Conservation (phyloP, 1,284 basidiomycete species). For the Meira miltonrushii region DNA sequence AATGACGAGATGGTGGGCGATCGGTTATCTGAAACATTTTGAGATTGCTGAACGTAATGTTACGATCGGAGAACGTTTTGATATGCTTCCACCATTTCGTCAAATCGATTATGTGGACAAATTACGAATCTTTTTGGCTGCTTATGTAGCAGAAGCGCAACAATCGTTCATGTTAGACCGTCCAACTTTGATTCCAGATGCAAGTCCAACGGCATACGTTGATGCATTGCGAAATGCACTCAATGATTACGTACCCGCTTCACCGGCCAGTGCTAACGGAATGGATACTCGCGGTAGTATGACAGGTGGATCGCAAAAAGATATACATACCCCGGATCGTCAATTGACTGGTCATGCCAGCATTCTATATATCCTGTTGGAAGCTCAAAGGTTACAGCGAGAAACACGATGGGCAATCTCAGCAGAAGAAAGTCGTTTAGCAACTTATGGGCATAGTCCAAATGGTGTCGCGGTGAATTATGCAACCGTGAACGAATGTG, state of each 20-base stretch:
- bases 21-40: slow-evolving; percentile 37
- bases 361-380: slow-evolving; percentile 35
- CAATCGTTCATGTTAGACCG: slow-evolving; percentile 37
- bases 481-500: not conserved
- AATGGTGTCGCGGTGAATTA: not conserved
- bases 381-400: slow-evolving; percentile 26
- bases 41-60: slow-evolving; percentile 28
- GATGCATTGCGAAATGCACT: slow-evolving; percentile 11
- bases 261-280: not conserved
- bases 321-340: slow-evolving; percentile 23
- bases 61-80: slow-evolving; percentile 38
- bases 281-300: not conserved
- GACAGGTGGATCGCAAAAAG: slow-evolving; percentile 16
- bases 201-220: slow-evolving; percentile 30
- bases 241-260: not conserved
- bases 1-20: slow-evolving; percentile 35
- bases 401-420: slow-evolving; percentile 16
- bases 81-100: slow-evolving; percentile 39
- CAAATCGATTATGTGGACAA: slow-evolving; percentile 39
- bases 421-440: not conserved
- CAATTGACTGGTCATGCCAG: slow-evolving; percentile 38
- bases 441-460: not conserved
- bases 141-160: slow-evolving; percentile 39
- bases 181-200: slow-evolving; percentile 26
- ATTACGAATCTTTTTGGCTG: slow-evolving; percentile 41